Evolutionary conservation across 768 basidiomycete species (phyloP), one percentile per base, ranked within the genome.

Genomic region (Suillus weaverae): DNA sequence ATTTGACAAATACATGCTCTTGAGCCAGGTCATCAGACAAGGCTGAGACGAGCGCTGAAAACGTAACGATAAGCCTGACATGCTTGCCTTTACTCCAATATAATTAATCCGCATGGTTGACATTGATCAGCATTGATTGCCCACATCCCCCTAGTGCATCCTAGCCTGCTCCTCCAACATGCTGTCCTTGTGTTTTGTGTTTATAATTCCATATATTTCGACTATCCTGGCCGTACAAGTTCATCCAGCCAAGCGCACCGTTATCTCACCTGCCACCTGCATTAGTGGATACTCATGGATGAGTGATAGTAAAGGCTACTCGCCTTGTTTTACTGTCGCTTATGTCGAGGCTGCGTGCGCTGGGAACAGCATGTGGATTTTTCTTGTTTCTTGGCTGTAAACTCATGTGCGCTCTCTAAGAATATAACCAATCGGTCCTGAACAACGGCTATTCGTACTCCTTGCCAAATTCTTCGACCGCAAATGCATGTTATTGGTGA

Each of bases 271-370:
- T 61, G 74, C 68, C 32, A 60, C 56, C 0, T 75, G 74, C 56
- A 54, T 35, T 20, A 0, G 55, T 5, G 62, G 51, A 3, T 72
- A 72, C 66, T 36, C 41, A 6, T 75, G 74, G 74, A 75, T 75
- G 74, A 43, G 74, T 33, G 69, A 67, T 20, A 50, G 39, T 1
- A 67, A 70, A 18, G 32, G 36, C 38, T 0, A 48, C 18, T 60
- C 30, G n/a, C 67, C 76, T 3, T 77, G 76, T 64, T 54, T 69
- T 38, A 48, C 60, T 2, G 76, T 70, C 9, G 74, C 74, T 4
- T 76, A 74, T 51, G 74, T 77, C 59, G 72, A 77, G 14, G 72
- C 59, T 20, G 72, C 74, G 36, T 76, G 74, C 26, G 62, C 5
- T 2, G 76, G 70, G 46, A 68, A 77, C 26, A 66, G 74, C 39